Conservation (phyloP, 2,329 filamentous ascomycete genomes). For the Diaporthe humulicola region DNA sequence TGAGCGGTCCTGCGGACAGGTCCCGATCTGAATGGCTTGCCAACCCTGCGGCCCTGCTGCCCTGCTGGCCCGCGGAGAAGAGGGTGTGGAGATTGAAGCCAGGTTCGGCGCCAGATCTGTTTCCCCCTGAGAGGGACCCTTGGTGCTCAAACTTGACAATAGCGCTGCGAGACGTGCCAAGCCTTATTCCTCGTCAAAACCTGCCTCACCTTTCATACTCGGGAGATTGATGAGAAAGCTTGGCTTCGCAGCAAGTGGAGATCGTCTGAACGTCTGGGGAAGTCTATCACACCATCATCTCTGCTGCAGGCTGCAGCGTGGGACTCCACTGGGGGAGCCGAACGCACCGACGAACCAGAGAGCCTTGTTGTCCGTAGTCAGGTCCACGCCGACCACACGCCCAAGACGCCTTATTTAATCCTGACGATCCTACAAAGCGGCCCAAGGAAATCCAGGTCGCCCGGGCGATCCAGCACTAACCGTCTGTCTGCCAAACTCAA, state of each 20-base stretch:
- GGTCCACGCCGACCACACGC: background rate
- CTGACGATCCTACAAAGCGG: background rate
- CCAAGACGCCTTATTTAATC: background rate
- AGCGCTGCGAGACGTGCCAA: constrained; percentile 25
- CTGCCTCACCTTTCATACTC: constrained; percentile 1
- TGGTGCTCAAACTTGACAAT: constrained; percentile 2
- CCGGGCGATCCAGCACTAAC: background rate
- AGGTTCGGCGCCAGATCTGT: constrained; percentile 24
- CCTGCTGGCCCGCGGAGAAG: background rate
- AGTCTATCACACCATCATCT: background rate
- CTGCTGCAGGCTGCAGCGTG: background rate
- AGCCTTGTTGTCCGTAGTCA: background rate
- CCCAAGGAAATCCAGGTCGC: background rate
- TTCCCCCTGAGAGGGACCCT: constrained; percentile 23
- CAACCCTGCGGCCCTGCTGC: too few relatives aligned
- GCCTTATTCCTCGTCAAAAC: constrained; percentile 18
- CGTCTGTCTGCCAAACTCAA: constrained; percentile 16
- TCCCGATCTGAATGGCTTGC: too few relatives aligned
- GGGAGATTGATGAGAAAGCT: constrained; percentile 23
- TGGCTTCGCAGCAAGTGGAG: constrained; percentile 15
- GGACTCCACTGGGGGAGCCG: constrained; percentile 1
- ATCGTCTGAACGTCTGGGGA: constrained; percentile 27
- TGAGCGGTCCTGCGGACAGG: background rate
- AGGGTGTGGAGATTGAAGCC: constrained; percentile 3
- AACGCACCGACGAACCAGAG: constrained; percentile 4